Conservation (phyloP, 2,329 filamentous ascomycete genomes). For the Cytospora mali region DNA sequence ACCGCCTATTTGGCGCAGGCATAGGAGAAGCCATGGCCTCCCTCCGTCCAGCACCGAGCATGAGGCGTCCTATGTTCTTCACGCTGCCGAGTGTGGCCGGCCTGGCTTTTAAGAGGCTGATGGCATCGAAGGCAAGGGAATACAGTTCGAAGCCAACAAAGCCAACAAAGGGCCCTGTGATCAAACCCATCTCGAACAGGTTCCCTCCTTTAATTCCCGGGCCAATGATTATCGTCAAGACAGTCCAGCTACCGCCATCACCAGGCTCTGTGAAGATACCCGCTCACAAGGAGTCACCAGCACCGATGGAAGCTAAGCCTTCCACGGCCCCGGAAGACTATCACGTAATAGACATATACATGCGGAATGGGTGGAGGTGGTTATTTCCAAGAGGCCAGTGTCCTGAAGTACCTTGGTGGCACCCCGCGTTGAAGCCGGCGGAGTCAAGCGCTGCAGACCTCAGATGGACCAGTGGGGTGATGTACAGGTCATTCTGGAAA, state of each 20-base stretch:
- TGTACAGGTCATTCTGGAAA: not conserved
- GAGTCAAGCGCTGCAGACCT: not conserved
- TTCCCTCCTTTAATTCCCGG: not conserved
- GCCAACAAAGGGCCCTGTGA: not conserved
- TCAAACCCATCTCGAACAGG: not conserved
- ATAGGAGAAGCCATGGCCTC: too few relatives aligned
- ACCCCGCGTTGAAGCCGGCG: not conserved
- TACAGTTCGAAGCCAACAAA: not conserved
- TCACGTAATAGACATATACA: not conserved
- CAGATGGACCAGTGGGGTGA: not conserved
- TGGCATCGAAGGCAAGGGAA: not conserved
- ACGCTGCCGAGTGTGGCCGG: too few relatives aligned
- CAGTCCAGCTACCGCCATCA: too few relatives aligned
- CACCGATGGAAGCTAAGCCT: too few relatives aligned
- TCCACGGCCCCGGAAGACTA: not conserved
- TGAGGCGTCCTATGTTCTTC: too few relatives aligned
- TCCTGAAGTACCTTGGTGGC: not conserved
- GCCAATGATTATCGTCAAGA: not conserved
- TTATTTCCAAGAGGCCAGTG: not conserved
- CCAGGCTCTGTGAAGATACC: not conserved
- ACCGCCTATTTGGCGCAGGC: too few relatives aligned
- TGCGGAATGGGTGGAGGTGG: not conserved
- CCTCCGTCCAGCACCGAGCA: too few relatives aligned
- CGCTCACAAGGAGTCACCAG: not conserved
- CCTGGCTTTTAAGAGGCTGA: too few relatives aligned